phyloP scores from a whole-genome alignment of 1,284 basidiomycete species.

The Trichosporon coremiiforme region DNA sequence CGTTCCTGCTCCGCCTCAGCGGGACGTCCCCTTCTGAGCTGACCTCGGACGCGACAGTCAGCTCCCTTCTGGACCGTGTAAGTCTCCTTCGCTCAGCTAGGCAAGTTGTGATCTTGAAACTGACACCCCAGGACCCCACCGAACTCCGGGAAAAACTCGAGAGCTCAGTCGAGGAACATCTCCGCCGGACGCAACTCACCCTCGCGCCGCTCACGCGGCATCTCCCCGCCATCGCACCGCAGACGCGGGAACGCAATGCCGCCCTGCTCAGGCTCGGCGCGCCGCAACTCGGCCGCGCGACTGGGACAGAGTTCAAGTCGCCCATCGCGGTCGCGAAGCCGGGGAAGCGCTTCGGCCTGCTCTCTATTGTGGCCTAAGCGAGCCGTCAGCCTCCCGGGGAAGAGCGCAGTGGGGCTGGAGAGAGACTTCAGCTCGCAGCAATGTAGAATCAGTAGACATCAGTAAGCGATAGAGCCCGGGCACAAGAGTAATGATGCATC shows the following conservation, averaged over 20 bases:
- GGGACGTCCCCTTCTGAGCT: conserved; percentile 28
- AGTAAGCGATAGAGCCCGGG: background rate
- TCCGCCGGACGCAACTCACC: conserved; percentile 47
- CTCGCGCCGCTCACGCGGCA: conserved; percentile 43
- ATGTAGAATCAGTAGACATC: background rate
- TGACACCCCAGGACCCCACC: conserved; percentile 21
- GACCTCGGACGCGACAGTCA: conserved; percentile 31
- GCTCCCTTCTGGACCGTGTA: conserved; percentile 34
- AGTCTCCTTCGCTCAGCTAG: conserved; percentile 15
- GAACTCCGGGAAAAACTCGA: conserved; percentile 26
- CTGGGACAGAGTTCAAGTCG: conserved; percentile 48
- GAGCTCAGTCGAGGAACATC: conserved; percentile 36
- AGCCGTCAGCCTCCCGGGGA: too few species aligned
- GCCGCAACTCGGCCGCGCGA: conserved; percentile 29
- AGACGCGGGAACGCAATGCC: conserved; percentile 34
- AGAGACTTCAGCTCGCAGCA: too few species aligned
- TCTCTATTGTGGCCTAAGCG: conserved; percentile 44
- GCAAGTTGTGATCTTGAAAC: background rate
- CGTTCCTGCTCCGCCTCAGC: conserved; percentile 40
- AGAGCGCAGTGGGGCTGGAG: too few species aligned
- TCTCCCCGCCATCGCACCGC: conserved; percentile 28
- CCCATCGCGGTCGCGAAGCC: conserved; percentile 53
- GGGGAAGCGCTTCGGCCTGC: conserved; percentile 52
- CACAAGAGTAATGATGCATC: conserved; percentile 11
- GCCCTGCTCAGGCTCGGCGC: conserved; percentile 47